Percentiles rank a stretch among this genome's conserved stretches.
These are phyloP conservation scores for Tricholoma hemisulphureum DNA, from an alignment of 768 basidiomycete species.

Conservation along the genomic window DNA sequence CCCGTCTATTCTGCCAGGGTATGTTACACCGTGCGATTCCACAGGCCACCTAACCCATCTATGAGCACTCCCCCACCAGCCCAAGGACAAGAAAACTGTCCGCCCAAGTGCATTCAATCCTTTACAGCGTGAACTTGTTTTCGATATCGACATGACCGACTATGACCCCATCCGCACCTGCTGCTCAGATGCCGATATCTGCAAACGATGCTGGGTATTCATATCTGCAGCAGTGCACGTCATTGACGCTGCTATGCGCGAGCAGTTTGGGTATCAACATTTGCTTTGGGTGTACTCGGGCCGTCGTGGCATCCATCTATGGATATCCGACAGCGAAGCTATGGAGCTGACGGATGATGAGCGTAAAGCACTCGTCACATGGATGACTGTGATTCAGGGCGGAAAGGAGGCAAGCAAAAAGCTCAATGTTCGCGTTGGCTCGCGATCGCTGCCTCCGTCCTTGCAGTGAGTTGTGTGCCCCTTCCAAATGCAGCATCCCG, in stretches of 20 bases:
- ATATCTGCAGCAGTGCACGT: conserved; percentile 91
- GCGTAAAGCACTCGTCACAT: conserved; percentile 81
- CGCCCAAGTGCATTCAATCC: conserved; percentile 69
- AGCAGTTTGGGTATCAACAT: conserved; percentile 88
- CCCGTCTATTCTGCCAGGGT: conserved; percentile 88
- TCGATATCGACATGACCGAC: conserved; percentile 99
- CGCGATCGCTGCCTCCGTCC: conserved; percentile 64
- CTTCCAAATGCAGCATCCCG: not conserved
- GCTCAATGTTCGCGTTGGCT: conserved; percentile 62
- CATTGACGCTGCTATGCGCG: conserved; percentile 71
- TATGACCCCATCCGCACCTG: conserved; percentile 96
- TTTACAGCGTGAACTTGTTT: conserved; percentile 85
- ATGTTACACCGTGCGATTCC: conserved; percentile 30
- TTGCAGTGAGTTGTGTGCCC: conserved; percentile 57
- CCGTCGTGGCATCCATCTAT: conserved; percentile 96
- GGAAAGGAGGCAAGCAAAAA: conserved; percentile 81
- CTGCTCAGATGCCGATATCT: conserved; percentile 89
- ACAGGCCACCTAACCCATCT: not conserved
- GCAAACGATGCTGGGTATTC: conserved; percentile 91
- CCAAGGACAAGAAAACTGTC: conserved; percentile 84
- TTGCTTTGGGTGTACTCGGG: conserved; percentile 99
- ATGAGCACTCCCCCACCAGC: conserved; percentile 46
- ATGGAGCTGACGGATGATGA: conserved; percentile 91
- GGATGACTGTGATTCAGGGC: conserved; percentile 79
- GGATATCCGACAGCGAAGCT: conserved; percentile 90